These are phyloP conservation scores for Monilinia fructicola DNA, from an alignment of 2,329 filamentous ascomycete species.

Conservation along the genomic window DNA sequence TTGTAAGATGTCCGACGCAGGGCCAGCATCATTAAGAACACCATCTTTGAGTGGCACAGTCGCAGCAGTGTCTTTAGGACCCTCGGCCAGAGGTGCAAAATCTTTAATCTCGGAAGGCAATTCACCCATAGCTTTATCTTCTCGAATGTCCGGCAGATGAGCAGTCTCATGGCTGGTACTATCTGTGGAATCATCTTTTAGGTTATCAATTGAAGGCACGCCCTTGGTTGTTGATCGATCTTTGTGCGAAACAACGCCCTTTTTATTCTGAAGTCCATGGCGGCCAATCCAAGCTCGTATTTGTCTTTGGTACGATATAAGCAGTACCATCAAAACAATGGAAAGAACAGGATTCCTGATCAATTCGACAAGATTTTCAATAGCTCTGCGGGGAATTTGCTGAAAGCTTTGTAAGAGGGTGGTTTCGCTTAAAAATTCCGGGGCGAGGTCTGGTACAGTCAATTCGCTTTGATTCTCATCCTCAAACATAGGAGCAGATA, in stretches of 20 bases:
- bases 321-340: slow-evolving; percentile 41
- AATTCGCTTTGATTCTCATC: slow-evolving; percentile 37
- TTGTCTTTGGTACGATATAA: slow-evolving; percentile 34
- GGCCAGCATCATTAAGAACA: slow-evolving; percentile 6
- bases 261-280: slow-evolving; percentile 18
- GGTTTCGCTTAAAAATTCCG: slow-evolving; percentile 42
- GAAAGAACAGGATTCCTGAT: slow-evolving; percentile 51
- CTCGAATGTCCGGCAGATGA: not conserved
- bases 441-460: slow-evolving; percentile 23
- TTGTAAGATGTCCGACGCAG: slow-evolving; percentile 5
- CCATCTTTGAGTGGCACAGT: slow-evolving; percentile 3
- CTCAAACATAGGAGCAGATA: slow-evolving; percentile 42
- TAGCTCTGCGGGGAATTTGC: slow-evolving; percentile 51
- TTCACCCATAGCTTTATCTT: slow-evolving; percentile 6
- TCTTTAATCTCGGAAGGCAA: not conserved
- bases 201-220: slow-evolving; percentile 22
- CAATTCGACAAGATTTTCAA: slow-evolving; percentile 54
- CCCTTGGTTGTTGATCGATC: slow-evolving; percentile 28
- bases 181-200: not conserved
- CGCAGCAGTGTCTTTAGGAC: not conserved
- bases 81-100: not conserved
- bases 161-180: not conserved
- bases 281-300: slow-evolving; percentile 41
- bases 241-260: slow-evolving; percentile 22
- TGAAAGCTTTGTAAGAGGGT: slow-evolving; percentile 52